Evolutionary conservation across 192 early-diverging fungal genomes (phyloP).

Genomic region (Backusella circina): DNA sequence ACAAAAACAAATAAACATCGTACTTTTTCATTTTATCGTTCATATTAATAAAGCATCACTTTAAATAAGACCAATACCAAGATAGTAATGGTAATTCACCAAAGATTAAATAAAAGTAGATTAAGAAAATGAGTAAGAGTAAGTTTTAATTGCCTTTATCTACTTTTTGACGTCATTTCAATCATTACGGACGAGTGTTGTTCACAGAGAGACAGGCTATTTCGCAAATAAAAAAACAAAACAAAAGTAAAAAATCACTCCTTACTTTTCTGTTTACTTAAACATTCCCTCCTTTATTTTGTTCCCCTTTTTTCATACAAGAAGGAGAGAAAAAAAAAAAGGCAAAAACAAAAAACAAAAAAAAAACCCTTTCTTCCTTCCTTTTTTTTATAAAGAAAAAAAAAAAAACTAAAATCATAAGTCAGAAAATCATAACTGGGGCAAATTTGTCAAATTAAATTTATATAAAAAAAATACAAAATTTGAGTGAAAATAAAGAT

Average conservation of each 20-base stretch:
- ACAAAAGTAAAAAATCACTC: not conserved
- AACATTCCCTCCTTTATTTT: constrained; percentile 5
- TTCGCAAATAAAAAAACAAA: not conserved
- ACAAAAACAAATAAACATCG: not conserved
- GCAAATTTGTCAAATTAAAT: not conserved
- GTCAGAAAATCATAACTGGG: not conserved
- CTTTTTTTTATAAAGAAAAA: not conserved
- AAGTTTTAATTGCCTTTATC: not conserved
- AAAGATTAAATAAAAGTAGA: not conserved
- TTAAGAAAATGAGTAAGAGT: not conserved
- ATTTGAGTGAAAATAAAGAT: not conserved
- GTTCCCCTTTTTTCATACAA: not conserved
- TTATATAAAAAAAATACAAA: not conserved
- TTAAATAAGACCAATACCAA: not conserved
- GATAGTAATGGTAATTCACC: not conserved
- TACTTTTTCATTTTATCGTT: not conserved
- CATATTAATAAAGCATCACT: not conserved
- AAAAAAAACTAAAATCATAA: not conserved
- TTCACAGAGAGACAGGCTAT: not conserved
- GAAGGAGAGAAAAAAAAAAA: not conserved
- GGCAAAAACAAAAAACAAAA: not conserved
- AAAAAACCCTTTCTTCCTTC: not conserved
- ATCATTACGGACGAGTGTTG: not conserved
- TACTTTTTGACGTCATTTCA: not conserved
- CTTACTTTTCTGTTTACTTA: constrained; percentile 13